These are phyloP conservation scores for Cutaneotrichosporon sp. DNA, from an alignment of 1,284 basidiomycete species.

Conservation along the genomic window DNA sequence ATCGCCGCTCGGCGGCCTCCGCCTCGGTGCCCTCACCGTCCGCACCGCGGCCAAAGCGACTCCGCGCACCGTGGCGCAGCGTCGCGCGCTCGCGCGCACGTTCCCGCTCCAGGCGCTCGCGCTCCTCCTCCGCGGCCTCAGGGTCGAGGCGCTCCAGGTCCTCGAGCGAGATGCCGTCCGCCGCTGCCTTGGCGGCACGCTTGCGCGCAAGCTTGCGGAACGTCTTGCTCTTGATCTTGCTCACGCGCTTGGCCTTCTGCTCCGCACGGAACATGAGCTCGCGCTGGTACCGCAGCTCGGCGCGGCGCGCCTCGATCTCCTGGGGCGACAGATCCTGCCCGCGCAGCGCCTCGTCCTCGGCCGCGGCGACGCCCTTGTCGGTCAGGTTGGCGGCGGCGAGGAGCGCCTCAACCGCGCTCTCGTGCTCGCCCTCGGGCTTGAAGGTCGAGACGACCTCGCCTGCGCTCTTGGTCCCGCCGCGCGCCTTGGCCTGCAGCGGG, in stretches of 20 bases:
- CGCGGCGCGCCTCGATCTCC: conserved; percentile 77
- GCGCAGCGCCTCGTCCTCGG: conserved; percentile 79
- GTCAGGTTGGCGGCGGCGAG: conserved; percentile 75
- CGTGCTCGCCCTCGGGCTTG: conserved; percentile 77
- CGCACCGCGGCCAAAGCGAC: conserved; percentile 57
- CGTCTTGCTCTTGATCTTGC: conserved; percentile 95
- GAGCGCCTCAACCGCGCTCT: conserved; percentile 73
- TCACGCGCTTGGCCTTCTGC: conserved; percentile 82
- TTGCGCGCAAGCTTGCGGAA: conserved; percentile 85
- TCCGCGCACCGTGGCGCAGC: conserved; percentile 67
- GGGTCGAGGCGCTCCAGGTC: conserved; percentile 57
- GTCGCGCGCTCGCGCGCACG: conserved; percentile 84
- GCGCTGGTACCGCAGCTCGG: conserved; percentile 81
- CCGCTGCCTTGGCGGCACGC: conserved; percentile 64
- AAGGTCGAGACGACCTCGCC: conserved; percentile 58
- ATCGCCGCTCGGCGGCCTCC: conserved; percentile 36
- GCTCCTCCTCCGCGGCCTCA: conserved; percentile 61
- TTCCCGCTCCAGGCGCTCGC: conserved; percentile 71
- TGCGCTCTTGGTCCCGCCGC: conserved; percentile 48
- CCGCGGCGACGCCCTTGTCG: conserved; percentile 72
- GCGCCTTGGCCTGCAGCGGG: conserved; percentile 76
- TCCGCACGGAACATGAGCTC: conserved; percentile 95
- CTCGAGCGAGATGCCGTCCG: conserved; percentile 53
- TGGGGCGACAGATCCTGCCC: conserved; percentile 69
- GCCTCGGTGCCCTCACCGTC: conserved; percentile 25